A percentile compares a stretch with the other conserved stretches of the same genome.
Conservation (phyloP, 805 yeast species). For the Myxozyma neglecta region DNA sequence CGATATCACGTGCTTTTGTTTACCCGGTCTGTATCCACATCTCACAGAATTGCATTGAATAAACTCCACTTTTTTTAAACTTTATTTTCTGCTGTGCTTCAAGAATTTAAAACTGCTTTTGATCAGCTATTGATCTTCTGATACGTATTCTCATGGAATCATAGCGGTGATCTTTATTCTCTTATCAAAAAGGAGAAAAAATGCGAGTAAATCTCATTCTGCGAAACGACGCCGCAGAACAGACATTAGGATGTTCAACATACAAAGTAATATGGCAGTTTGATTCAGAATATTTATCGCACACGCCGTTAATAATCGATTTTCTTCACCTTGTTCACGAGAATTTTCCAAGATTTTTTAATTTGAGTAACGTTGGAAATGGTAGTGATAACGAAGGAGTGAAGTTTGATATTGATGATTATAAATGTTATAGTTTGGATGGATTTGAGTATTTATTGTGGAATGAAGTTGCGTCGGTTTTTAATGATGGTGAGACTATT, state of each 20-base stretch:
- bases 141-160: neutral
- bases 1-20: no score
- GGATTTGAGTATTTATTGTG: conserved; percentile 14
- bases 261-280: neutral
- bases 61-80: no score
- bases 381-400: neutral
- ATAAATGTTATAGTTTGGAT: conserved; percentile 8
- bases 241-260: neutral
- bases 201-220: neutral
- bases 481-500: conserved; percentile 12
- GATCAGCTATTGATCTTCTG: neutral
- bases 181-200: neutral
- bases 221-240: neutral
- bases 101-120: no score
- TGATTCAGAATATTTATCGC: neutral
- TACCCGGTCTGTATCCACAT: no score
- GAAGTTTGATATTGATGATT: conserved; percentile 2
- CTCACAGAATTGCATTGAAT: no score
- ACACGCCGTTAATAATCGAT: conserved; percentile 5
- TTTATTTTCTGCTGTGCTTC: no score
- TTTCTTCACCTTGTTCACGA: conserved; percentile 12
- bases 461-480: conserved; percentile 2
- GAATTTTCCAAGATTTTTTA: conserved; percentile 12
- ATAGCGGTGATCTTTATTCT: neutral
- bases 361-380: neutral